Evolutionary conservation across 139 green algal species (phyloP).

Genomic region (Chlamydomonas applanata): DNA sequence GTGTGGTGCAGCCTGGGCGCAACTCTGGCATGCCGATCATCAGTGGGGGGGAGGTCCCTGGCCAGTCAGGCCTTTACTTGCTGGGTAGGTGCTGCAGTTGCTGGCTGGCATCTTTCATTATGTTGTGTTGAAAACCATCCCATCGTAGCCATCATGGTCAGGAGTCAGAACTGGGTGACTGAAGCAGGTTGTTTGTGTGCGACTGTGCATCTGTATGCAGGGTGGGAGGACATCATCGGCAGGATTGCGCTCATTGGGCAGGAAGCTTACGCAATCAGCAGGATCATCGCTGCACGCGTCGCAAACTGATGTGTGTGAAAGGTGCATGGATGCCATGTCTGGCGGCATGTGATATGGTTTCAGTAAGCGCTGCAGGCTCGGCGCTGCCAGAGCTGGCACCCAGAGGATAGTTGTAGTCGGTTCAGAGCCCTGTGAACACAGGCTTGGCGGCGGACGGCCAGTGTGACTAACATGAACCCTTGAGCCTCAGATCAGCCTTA

Average conservation of each 20-base stretch:
- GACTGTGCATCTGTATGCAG: neutral
- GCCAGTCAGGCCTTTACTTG: neutral
- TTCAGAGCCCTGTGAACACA: no score
- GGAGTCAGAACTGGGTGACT: no score
- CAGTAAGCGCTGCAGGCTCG: no score
- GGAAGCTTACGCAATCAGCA: neutral
- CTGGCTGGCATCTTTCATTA: neutral
- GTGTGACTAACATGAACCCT: no score
- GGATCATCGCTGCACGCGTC: neutral
- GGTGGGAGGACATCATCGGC: conserved; percentile 1
- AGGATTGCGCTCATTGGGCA: neutral
- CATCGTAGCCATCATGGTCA: neutral
- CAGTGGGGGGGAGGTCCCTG: neutral
- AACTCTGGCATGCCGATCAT: neutral
- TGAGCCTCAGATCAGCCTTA: no score
- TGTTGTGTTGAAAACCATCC: neutral
- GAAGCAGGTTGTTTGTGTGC: neutral
- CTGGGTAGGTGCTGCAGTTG: neutral
- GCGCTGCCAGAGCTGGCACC: no score
- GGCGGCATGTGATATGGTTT: no score
- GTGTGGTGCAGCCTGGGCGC: neutral
- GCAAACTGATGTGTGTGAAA: neutral
- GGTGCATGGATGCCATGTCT: no score
- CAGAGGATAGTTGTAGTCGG: no score
- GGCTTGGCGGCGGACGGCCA: no score